A percentile compares a stretch with the other conserved stretches of the same genome.
These are phyloP conservation scores for Kazachstania taianensis DNA, from an alignment of 805 yeast genomes.

Conservation along the genomic window DNA sequence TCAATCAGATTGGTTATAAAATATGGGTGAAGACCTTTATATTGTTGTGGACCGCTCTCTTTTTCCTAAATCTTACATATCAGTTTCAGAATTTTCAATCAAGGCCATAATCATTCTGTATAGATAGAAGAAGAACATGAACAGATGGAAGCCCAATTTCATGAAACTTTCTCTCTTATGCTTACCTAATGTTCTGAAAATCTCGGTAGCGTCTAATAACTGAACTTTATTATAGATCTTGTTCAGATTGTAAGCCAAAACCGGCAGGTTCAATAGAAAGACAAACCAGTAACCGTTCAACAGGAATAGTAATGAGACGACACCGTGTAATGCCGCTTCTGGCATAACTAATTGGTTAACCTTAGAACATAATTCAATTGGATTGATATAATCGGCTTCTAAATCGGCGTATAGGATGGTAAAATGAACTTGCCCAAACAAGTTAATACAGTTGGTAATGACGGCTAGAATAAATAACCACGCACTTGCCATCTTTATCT, in stretches of 20 bases:
- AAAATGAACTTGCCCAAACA: slow-evolving; percentile 88
- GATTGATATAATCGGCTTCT: slow-evolving; percentile 94
- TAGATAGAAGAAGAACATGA: slow-evolving; percentile 90
- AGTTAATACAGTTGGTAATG: slow-evolving; percentile 72
- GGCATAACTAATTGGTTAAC: slow-evolving; percentile 83
- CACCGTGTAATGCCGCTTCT: slow-evolving; percentile 76
- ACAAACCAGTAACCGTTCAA: slow-evolving; percentile 90
- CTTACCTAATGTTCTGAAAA: slow-evolving; percentile 84
- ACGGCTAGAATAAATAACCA: slow-evolving; percentile 60
- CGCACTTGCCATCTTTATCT: slow-evolving; percentile 10
- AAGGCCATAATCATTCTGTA: slow-evolving; percentile 93
- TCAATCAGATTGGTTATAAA: too few species aligned
- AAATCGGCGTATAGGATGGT: slow-evolving; percentile 91
- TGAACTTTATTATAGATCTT: slow-evolving; percentile 73
- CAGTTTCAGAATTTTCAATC: slow-evolving; percentile 43
- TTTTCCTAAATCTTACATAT: too few species aligned
- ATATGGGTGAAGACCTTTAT: too few species aligned
- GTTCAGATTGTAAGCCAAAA: slow-evolving; percentile 74
- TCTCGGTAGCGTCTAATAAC: slow-evolving; percentile 91
- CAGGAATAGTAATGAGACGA: slow-evolving; percentile 59
- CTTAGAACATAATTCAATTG: slow-evolving; percentile 89
- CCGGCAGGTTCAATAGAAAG: slow-evolving; percentile 71
- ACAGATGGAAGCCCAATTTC: slow-evolving; percentile 82
- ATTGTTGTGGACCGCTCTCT: too few species aligned
- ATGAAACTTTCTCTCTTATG: slow-evolving; percentile 88